phyloP scores from a whole-genome alignment of 495 filamentous ascomycete species.

The Copromyces sp. region DNA sequence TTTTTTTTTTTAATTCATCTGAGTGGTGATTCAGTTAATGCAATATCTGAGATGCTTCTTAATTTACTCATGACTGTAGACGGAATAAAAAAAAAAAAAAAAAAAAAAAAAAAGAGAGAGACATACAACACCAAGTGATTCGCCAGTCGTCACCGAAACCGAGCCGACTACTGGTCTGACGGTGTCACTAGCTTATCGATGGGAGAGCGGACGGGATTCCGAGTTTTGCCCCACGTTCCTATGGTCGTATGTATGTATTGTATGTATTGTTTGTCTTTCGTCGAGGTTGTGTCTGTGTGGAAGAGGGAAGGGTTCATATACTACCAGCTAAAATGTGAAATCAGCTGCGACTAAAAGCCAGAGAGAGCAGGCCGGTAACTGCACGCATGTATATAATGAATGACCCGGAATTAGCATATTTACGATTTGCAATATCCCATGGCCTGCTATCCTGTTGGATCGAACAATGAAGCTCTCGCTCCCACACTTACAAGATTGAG shows the following conservation, averaged over 20 bases:
- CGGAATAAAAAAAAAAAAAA: neutral
- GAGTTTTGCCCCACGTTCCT: slow-evolving; percentile 22
- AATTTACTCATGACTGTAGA: neutral
- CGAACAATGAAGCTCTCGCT: too few relatives aligned
- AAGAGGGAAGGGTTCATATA: neutral
- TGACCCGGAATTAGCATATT: neutral
- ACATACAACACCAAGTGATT: neutral
- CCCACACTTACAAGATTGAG: too few relatives aligned
- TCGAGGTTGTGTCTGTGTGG: neutral
- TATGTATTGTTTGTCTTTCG: neutral
- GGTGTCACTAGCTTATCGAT: slow-evolving; percentile 25
- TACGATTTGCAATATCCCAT: neutral
- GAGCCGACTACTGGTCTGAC: neutral
- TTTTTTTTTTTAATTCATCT: neutral
- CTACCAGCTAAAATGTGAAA: neutral
- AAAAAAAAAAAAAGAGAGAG: neutral
- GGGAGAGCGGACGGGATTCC: slow-evolving; percentile 45
- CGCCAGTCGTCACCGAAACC: too few relatives aligned
- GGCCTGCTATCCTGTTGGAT: neutral
- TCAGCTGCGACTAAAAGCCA: neutral
- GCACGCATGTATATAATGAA: neutral
- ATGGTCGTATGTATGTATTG: neutral
- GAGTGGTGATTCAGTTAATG: neutral
- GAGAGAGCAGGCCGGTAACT: neutral
- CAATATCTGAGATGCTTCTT: neutral